These are phyloP conservation scores for Leptographium radiaticola DNA, from an alignment of 2,329 filamentous ascomycete species.

Conservation along the genomic window DNA sequence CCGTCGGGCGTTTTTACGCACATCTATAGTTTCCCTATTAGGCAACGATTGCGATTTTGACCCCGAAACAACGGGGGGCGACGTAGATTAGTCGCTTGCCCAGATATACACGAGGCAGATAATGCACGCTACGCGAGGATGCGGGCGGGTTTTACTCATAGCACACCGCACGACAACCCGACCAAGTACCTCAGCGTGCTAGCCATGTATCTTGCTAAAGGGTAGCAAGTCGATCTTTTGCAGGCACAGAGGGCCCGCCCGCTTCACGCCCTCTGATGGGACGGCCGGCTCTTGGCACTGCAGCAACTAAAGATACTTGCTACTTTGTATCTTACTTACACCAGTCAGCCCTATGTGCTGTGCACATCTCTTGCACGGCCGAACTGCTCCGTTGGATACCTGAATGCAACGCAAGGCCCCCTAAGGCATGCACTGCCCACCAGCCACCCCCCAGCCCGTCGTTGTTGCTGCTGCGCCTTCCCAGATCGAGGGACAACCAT, in stretches of 20 bases:
- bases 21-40: no score
- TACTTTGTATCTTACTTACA: no score
- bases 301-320: not conserved
- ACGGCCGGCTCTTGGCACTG: conserved; percentile 1
- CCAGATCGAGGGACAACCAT: not conserved
- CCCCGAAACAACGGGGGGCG: no score
- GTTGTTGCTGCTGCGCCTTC: not conserved
- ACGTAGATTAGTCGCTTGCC: no score
- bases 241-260: not conserved
- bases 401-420: not conserved
- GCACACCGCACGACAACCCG: not conserved
- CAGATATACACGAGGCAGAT: no score
- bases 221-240: not conserved
- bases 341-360: conserved; percentile 10
- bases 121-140: no score
- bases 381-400: not conserved
- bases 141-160: no score
- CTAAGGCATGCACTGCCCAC: not conserved
- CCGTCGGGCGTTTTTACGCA: no score
- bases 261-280: not conserved
- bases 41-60: no score
- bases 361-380: not conserved
- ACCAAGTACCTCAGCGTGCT: not conserved
- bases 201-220: not conserved
- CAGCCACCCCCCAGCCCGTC: not conserved